phyloP scores from a whole-genome alignment of 805 yeast genomes.

The Candida xiaguanensis region DNA sequence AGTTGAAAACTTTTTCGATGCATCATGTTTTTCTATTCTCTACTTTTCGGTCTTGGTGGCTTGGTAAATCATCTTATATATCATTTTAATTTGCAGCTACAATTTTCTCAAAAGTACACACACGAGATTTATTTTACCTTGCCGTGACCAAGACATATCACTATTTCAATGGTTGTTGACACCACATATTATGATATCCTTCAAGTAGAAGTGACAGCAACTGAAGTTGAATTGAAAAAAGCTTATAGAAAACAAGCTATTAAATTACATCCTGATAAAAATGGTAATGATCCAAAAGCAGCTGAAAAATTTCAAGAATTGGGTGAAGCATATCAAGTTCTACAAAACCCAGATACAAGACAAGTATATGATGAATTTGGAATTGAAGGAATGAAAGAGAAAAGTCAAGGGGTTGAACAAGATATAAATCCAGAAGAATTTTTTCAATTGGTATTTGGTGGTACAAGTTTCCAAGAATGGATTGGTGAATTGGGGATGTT shows the following conservation, averaged over 20 bases:
- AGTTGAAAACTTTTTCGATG: too few species aligned
- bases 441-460: constrained; percentile 80
- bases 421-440: constrained; percentile 77
- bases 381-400: constrained; percentile 47
- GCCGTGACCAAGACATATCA: neutral
- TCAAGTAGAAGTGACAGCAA: constrained; percentile 65
- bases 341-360: constrained; percentile 70
- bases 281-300: constrained; percentile 91
- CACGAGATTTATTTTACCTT: neutral
- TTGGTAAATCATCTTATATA: neutral
- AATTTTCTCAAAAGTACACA: neutral
- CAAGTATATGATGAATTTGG: constrained; percentile 81
- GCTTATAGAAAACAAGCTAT: constrained; percentile 92
- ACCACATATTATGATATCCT: constrained; percentile 82
- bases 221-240: constrained; percentile 80
- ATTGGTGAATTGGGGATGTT: constrained; percentile 81
- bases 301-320: constrained; percentile 77
- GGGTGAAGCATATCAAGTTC: constrained; percentile 68
- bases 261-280: constrained; percentile 91
- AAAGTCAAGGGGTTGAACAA: constrained; percentile 62
- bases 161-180: constrained; percentile 68
- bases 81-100: neutral
- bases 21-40: neutral
- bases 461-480: constrained; percentile 72
- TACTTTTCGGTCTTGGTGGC: neutral